These are phyloP conservation scores for Acanthamoeba healyi DNA, from an alignment of 208 protist species.

Conservation along the genomic window DNA sequence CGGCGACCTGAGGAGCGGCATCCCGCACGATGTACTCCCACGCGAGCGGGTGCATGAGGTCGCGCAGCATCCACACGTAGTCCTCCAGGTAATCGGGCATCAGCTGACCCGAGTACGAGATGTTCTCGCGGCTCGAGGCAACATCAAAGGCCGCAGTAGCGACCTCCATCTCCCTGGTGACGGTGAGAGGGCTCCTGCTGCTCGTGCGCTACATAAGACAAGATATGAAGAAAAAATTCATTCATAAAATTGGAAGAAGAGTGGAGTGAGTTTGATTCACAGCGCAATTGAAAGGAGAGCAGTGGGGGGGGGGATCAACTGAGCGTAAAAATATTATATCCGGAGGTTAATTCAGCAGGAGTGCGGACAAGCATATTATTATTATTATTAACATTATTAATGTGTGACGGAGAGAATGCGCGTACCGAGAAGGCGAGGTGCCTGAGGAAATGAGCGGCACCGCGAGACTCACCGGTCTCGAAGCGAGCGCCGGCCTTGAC, in stretches of 20 bases:
- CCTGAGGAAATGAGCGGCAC: constrained; percentile 43
- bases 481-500: constrained; percentile 27
- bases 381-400: too few species aligned
- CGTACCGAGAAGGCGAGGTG: neutral
- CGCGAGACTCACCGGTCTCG: constrained; percentile 32
- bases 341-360: too few species aligned
- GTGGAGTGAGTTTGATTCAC: too few species aligned
- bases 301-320: neutral
- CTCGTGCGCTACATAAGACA: neutral
- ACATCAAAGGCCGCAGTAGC: neutral
- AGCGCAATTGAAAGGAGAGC: too few species aligned
- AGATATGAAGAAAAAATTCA: neutral
- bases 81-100: neutral
- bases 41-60: constrained; percentile 6
- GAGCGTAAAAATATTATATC: too few species aligned
- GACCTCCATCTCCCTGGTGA: constrained; percentile 17
- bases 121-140: neutral
- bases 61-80: neutral
- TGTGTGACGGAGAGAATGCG: too few species aligned
- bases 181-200: neutral
- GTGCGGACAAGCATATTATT: too few species aligned
- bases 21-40: constrained; percentile 4
- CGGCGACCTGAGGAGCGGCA: neutral
- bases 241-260: neutral
- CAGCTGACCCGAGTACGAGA: neutral